A percentile compares a stretch with the other conserved stretches of the same genome.
These are phyloP conservation scores for Pestalotiopsis sp. DNA, from an alignment of 2,329 filamentous ascomycete species.

Conservation along the genomic window DNA sequence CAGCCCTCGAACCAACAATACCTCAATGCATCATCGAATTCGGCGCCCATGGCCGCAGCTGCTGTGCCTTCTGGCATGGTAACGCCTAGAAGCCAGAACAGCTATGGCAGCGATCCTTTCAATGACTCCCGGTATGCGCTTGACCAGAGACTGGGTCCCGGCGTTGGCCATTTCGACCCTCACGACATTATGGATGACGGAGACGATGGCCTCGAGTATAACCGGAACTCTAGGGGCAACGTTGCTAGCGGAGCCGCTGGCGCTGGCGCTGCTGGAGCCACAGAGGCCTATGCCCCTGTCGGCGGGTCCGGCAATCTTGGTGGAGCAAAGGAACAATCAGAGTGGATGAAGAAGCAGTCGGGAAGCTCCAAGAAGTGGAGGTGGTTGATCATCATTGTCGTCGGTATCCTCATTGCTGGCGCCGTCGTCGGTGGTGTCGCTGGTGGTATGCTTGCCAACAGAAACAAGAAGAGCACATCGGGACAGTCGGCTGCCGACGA, in stretches of 20 bases:
- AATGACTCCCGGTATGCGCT: constrained; percentile 53
- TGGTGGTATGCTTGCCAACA: constrained; percentile 38
- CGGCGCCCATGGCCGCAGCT: constrained; percentile 41
- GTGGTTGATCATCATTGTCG: constrained; percentile 67
- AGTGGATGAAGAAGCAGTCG: constrained; percentile 64
- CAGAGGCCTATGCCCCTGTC: constrained; percentile 10
- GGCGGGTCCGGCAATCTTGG: constrained; percentile 29
- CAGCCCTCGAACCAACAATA: constrained; percentile 23
- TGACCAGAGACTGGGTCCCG: constrained; percentile 47
- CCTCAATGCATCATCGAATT: constrained; percentile 43
- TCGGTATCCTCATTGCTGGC: constrained; percentile 68
- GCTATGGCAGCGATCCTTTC: constrained; percentile 69
- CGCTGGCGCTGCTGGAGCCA: constrained; percentile 48
- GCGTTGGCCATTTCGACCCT: constrained; percentile 70
- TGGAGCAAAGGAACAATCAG: constrained; percentile 63
- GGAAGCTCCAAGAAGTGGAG: constrained; percentile 67
- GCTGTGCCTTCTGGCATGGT: constrained; percentile 35
- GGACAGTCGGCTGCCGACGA: constrained; percentile 63
- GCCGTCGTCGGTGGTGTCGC: constrained; percentile 77
- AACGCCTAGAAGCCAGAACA: constrained; percentile 53
- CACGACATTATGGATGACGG: constrained; percentile 84
- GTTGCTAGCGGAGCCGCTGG: constrained; percentile 47
- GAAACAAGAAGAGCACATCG: constrained; percentile 42
- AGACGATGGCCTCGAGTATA: constrained; percentile 75
- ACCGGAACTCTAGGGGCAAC: constrained; percentile 49